Base-by-base conservation (phyloP, 306 rosid species). In the Vigna mungo region DNA sequence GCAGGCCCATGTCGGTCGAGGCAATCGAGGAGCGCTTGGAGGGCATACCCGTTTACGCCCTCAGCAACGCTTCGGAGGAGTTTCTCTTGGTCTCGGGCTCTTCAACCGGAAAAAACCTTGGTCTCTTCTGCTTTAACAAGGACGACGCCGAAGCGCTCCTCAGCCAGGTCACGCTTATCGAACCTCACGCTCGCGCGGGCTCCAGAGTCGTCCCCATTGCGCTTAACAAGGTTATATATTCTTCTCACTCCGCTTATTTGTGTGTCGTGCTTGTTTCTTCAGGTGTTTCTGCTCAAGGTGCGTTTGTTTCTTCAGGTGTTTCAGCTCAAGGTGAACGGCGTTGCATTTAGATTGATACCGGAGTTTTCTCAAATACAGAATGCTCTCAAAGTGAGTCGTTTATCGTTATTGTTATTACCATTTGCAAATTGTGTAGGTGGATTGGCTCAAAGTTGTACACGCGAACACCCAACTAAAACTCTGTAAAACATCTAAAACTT, bases 191-290 rank as follows among this genome's bases (percentile, higher is more conserved):
- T 61, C 87, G 83, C 13, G 74, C 36, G 10, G 98, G 97, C 36
- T 92, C 97, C 17, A 94, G 86, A 88, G 98, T 94, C 5, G 98
- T 94, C 25, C 86, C 97, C 2, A 92, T 94, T 79, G 97, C 98
- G 67, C 79, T 92, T 18, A 89, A 90, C 54, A 94, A 94, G 97
- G 98, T 91, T 78, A 20, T 41, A 12, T 6, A 9, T 23, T 7
- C 3, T 44, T 41, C 2, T 3, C 30, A 30, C 27, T 30, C 5
- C 32, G 32, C 32, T 30, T 30, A 30, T 30, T 30, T 30, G 0
- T 30, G 32, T 30, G 32, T 3, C 0, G 65, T 23, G 23, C 25
- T 39, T 65, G 0, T 17, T 60, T 67, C 20, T 41, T 64, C 79
- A 94, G 98, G 94, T 92, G 36, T 89, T 94, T 86, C 96, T 90